Conservation (phyloP, 306 rosid genomes). For the Cicer pinnatifidum region DNA sequence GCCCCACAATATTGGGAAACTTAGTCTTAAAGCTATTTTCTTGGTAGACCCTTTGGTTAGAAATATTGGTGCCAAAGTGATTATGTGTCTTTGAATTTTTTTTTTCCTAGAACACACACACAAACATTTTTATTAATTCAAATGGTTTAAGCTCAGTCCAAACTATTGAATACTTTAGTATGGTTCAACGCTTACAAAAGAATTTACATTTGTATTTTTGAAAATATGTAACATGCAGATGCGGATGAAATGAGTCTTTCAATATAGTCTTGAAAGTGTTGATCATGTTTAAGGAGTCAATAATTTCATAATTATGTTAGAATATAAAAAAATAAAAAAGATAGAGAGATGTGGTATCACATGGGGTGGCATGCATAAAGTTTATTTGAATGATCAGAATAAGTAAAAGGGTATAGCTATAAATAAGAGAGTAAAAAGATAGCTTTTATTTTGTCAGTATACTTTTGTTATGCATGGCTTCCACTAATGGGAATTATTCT, state of each 20-base stretch:
- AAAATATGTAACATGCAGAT: too few species aligned
- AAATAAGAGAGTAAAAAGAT: conserved; percentile 62
- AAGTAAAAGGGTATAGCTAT: conserved; percentile 46
- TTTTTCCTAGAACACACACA: neutral
- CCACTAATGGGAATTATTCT: conserved; percentile 59
- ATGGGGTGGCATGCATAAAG: conserved; percentile 48
- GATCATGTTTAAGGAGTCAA: too few species aligned
- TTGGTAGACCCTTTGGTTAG: conserved; percentile 57
- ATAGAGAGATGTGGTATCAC: conserved; percentile 39
- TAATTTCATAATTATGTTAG: too few species aligned
- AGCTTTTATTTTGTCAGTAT: conserved; percentile 54
- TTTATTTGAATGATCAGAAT: conserved; percentile 56
- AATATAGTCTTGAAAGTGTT: too few species aligned
- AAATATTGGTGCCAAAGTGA: conserved; percentile 60
- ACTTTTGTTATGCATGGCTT: conserved; percentile 57
- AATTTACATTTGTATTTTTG: too few species aligned
- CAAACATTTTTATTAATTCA: neutral
- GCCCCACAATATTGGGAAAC: conserved; percentile 53
- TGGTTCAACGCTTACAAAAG: too few species aligned
- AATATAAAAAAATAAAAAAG: too few species aligned
- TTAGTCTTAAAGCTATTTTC: conserved; percentile 60
- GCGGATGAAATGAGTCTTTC: too few species aligned
- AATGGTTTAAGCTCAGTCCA: too few species aligned
- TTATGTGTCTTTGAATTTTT: conserved; percentile 8
- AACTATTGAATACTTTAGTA: too few species aligned